Conservation (phyloP, 75 land plant species). For the Cunninghamia lanceolata region DNA sequence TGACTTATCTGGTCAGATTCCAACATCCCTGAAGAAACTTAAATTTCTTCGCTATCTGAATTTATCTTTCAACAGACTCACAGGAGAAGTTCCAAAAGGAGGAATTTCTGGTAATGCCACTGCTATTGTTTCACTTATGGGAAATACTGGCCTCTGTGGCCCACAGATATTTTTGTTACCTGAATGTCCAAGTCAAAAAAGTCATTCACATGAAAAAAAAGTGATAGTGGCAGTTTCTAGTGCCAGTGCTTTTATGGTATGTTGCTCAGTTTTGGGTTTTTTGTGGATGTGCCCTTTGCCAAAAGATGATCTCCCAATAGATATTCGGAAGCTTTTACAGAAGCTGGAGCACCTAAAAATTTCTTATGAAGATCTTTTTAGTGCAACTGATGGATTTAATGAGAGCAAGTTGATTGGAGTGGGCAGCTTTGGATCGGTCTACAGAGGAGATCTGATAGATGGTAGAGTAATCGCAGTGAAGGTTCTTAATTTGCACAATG, state of each 20-base stretch:
- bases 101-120: not conserved
- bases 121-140: not conserved
- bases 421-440: slow-evolving; percentile 10
- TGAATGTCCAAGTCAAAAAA: not conserved
- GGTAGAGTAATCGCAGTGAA: slow-evolving; percentile 23
- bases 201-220: not conserved
- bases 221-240: too few species aligned
- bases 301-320: not conserved
- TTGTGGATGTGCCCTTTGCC: not conserved
- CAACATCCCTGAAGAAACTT: not conserved
- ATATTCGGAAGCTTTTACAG: not conserved
- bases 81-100: too few species aligned
- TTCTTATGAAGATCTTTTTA: not conserved
- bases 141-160: slow-evolving; percentile 8
- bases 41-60: not conserved
- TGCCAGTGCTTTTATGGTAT: not conserved
- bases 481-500: slow-evolving; percentile 12
- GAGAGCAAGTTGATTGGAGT: slow-evolving; percentile 2
- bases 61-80: too few species aligned
- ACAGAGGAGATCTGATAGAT: slow-evolving; percentile 13
- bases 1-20: not conserved
- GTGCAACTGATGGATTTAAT: slow-evolving; percentile 13
- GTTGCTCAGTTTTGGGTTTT: not conserved
- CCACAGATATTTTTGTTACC: not conserved
- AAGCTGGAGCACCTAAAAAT: not conserved